Conservation (phyloP, 2,329 filamentous ascomycete genomes). For the Phialophora macrospora region DNA sequence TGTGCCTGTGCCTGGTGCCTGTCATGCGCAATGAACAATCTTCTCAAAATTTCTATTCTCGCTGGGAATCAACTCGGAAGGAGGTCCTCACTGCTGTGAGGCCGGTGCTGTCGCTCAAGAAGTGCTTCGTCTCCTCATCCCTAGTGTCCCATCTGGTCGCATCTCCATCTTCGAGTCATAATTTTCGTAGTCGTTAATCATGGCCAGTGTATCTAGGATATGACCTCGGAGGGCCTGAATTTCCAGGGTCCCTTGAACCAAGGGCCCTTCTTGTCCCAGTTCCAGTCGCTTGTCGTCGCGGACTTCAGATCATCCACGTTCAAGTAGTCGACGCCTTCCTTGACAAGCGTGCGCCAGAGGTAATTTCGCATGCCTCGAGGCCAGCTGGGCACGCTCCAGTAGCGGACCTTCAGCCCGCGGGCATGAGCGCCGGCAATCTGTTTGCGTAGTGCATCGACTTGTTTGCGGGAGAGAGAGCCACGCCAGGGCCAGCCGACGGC, state of each 20-base stretch:
- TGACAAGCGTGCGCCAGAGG: slow-evolving; percentile 59
- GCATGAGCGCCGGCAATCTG: slow-evolving; percentile 60
- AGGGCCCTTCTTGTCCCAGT: slow-evolving; percentile 37
- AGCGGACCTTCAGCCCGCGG: slow-evolving; percentile 60
- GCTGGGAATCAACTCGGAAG: not conserved
- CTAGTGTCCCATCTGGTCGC: not conserved
- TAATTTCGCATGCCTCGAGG: slow-evolving; percentile 59
- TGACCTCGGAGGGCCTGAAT: slow-evolving; percentile 43
- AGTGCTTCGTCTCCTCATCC: not conserved
- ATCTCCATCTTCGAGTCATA: not conserved
- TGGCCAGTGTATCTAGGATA: not conserved
- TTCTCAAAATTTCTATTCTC: not conserved
- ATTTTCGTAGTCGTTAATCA: slow-evolving; percentile 3
- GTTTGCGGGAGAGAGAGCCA: slow-evolving; percentile 50
- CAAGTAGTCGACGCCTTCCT: slow-evolving; percentile 61
- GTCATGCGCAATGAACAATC: not conserved
- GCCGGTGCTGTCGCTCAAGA: not conserved
- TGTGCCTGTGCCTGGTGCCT: slow-evolving; percentile 3
- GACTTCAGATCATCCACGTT: slow-evolving; percentile 63
- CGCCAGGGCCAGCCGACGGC: slow-evolving; percentile 56
- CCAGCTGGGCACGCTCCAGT: slow-evolving; percentile 63
- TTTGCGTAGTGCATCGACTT: slow-evolving; percentile 54
- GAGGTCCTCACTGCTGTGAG: not conserved
- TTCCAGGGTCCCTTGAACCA: slow-evolving; percentile 32
- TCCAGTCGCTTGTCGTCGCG: slow-evolving; percentile 57